phyloP scores from a whole-genome alignment of 1,139 yeast species.

The Suhomyces kunorum region DNA sequence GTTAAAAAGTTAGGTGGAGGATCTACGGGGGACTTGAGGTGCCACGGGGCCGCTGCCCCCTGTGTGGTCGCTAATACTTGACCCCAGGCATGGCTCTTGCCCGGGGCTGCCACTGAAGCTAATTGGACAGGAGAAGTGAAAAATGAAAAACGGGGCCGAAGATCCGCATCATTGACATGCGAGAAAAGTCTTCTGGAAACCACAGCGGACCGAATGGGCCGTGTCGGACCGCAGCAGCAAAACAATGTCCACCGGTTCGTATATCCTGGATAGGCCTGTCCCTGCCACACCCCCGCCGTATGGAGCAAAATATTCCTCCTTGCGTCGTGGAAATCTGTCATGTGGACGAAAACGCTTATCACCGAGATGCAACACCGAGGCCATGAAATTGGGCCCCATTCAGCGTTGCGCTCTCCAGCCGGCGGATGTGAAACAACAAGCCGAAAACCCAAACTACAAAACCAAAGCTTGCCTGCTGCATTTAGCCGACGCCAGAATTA shows the following conservation, averaged over 20 bases:
- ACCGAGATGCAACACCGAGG: conserved; percentile 4
- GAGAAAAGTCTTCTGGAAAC: no score
- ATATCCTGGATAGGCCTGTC: no score
- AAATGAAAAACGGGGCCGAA: no score
- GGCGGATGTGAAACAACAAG: not conserved
- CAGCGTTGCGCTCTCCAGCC: not conserved
- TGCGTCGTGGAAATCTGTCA: conserved; percentile 2
- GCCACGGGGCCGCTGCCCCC: not conserved
- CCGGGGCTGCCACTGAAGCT: no score
- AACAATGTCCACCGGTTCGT: no score
- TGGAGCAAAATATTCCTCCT: not conserved
- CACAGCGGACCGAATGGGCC: no score
- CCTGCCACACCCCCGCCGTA: no score
- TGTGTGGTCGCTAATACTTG: not conserved
- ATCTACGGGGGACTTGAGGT: not conserved
- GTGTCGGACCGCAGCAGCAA: no score
- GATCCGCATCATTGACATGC: no score
- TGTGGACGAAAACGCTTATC: conserved; percentile 2
- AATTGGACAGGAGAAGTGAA: no score
- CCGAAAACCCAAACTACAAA: conserved; percentile 3
- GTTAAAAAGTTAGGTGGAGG: not conserved
- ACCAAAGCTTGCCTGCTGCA: conserved; percentile 2
- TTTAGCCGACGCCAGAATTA: conserved; percentile 3
- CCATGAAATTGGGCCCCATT: not conserved
- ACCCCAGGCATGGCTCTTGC: no score